Evolutionary conservation across 352 stramenopile genomes (phyloP).

Genomic region (Globisporangium cederbergense): DNA sequence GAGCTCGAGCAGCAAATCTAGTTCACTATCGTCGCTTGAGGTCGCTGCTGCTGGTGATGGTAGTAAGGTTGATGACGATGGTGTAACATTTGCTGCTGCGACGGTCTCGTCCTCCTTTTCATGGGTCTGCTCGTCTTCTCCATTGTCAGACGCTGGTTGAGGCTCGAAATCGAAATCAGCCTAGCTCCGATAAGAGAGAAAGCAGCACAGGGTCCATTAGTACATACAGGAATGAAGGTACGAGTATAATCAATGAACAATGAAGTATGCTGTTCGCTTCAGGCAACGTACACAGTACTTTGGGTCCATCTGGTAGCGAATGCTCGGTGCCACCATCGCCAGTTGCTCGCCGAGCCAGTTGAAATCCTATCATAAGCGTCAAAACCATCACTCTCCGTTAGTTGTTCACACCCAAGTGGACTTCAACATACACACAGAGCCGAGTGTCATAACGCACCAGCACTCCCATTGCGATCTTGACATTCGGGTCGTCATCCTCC

Average conservation of each 20-base stretch:
- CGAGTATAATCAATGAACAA: too few relatives aligned
- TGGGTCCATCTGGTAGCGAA: conserved; percentile 64
- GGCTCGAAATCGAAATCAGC: conserved; percentile 38
- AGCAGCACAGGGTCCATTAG: background rate
- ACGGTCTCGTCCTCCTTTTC: conserved; percentile 10
- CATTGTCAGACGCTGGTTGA: conserved; percentile 12
- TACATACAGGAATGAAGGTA: too few relatives aligned
- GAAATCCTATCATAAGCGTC: conserved; percentile 44
- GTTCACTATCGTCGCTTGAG: conserved; percentile 22
- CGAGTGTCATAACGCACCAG: conserved; percentile 27
- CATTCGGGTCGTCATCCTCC: conserved; percentile 23
- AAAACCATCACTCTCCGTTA: background rate
- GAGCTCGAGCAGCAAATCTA: conserved; percentile 45
- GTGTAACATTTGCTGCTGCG: conserved; percentile 4
- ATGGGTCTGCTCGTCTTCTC: conserved; percentile 11
- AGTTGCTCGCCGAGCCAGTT: conserved; percentile 64
- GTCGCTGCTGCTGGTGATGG: background rate
- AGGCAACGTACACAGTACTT: conserved; percentile 59
- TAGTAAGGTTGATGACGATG: background rate
- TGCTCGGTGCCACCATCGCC: conserved; percentile 32
- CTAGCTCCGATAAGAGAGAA: conserved; percentile 15
- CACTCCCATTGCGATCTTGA: conserved; percentile 21
- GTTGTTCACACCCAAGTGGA: background rate
- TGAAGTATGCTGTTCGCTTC: too few relatives aligned
- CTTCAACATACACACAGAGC: background rate